Conservation (phyloP, 2,329 filamentous ascomycete genomes). For the Sordariomycetes sp. region DNA sequence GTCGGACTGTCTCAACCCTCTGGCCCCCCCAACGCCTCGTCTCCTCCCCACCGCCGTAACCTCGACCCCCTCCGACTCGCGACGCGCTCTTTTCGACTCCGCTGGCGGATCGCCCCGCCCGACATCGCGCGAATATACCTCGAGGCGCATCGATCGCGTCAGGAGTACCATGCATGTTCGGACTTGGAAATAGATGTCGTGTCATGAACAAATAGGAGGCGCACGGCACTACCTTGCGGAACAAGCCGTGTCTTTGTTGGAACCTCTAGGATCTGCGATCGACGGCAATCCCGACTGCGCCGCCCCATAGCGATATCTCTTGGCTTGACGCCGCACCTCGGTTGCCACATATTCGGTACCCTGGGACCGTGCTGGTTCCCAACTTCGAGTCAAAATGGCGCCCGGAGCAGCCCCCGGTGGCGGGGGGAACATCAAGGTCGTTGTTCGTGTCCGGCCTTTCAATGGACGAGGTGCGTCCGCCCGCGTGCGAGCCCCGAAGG, state of each 20-base stretch:
- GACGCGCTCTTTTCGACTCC: not conserved
- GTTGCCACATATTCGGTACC: not conserved
- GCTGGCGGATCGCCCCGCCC: not conserved
- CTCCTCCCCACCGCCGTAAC: not conserved
- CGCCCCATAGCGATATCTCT: not conserved
- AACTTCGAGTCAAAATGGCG: not conserved
- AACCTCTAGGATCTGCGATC: not conserved
- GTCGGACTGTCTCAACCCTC: not conserved
- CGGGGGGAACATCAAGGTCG: constrained; percentile 98
- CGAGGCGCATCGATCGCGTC: not conserved
- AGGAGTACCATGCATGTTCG: not conserved
- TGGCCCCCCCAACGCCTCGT: not conserved
- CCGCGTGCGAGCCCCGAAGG: not conserved
- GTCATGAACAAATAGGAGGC: constrained; percentile 4
- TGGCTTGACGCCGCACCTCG: not conserved
- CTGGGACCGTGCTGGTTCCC: constrained; percentile 1
- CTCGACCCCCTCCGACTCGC: not conserved
- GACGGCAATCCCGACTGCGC: not conserved
- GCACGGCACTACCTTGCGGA: not conserved
- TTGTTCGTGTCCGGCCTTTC: constrained; percentile 92
- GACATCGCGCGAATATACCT: not conserved
- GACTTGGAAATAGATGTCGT: not conserved
- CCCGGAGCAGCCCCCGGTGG: constrained; percentile 54
- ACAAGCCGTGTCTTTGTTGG: not conserved
- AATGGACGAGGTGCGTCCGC: constrained; percentile 70